Base-by-base conservation (phyloP, 345 rosid species). In the Eutrema heterophyllum region DNA sequence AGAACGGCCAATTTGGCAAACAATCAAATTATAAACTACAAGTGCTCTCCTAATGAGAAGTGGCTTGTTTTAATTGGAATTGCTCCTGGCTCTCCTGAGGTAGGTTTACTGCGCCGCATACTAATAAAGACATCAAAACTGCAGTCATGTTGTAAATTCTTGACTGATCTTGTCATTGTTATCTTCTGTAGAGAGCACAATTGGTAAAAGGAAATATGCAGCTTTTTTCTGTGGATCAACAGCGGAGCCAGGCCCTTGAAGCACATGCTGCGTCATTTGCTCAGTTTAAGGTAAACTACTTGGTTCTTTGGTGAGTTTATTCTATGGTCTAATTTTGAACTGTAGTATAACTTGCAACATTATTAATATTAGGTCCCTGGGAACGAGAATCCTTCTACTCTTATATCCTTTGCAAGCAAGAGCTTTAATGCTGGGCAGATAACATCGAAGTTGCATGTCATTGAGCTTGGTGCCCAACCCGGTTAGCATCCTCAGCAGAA, bases 241-340 rank as follows among this genome's bases (percentile, higher is more conserved):
- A 96, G 84, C 97, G 97, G 32, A 96, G 97, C 83, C 99, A 96
- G 84, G 93, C 94, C 50, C 94, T 96, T 75, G 99, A 96, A 81
- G 99, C 98, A 35, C 99, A 96, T 87, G 98, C 99, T 78, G 99
- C 99, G 2, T 83, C 99, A 67, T 95, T 92, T 81, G 98, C 98
- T 15, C 90, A 87, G 65, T 86, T 86, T 67, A 95, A 90, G 83
- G 99, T 92, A 70, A 44, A 53, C 67, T 32, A 48, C 27, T 60
- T 62, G 30, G 5, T 62, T 56, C 21, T 51, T 27, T 72, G 26
- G 52, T 2, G 30, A 58, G 38, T 59, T 65, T 33, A 43, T 58
- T 35, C 27, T 11, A 27, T 68, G 33, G 33, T 60, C 18, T 78
- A 51, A 45, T 68, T 58, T 59, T 29, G 40, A 72, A 29, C 53